Base-by-base conservation (phyloP, 2,329 filamentous ascomycete genomes). In the Colletotrichum zoysiae region DNA sequence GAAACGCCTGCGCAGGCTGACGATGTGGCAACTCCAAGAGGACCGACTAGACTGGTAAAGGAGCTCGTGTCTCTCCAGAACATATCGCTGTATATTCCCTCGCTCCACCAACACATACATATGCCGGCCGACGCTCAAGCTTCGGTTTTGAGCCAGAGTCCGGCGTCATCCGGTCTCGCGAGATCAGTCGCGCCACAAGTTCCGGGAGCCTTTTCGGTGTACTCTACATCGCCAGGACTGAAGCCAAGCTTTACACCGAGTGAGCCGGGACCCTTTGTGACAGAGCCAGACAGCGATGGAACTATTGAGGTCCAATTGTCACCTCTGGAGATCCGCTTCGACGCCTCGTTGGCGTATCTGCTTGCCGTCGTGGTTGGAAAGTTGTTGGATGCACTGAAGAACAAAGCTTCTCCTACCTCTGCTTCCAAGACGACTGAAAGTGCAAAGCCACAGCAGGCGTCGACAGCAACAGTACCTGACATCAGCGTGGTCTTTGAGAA, bases 181-280 rank as follows among this genome's bases (percentile, higher is more conserved):
- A 79, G 76, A 48, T 86, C 85, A 1, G 73, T 82, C 14, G 83
- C 83, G n/a, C 84, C 86, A 0, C 84, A 90, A 75, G 78, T 91
- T 3, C 90, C 90, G 1, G 90, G 90, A 0, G 86, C 90, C 2
- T 92, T 92, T 77, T 92, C 89, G 0, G 80, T 88, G 2, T 79
- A 86, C 61, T 73, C 74, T 16, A 73, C 73, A 9, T 67, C 74
- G 26, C 51, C 71, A 11, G 56, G 38, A 2, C 38, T 65, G 50
- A 71, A 60, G n/a, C 50, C 72, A 8, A 70, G 70, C 50, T 40
- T 44, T 14, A 51, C 60, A 16, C 69, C 68, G 12, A 55, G 35
- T 23, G 59, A 66, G 3, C 55, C 53, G 8, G 33, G 55, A 7
- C 51, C 30, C 53, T 73, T 48, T 42, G 53, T 48, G 73, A 72